These are phyloP conservation scores for Aspergillus pseudonomiae DNA, from an alignment of 2,329 filamentous ascomycete species.

Conservation along the genomic window DNA sequence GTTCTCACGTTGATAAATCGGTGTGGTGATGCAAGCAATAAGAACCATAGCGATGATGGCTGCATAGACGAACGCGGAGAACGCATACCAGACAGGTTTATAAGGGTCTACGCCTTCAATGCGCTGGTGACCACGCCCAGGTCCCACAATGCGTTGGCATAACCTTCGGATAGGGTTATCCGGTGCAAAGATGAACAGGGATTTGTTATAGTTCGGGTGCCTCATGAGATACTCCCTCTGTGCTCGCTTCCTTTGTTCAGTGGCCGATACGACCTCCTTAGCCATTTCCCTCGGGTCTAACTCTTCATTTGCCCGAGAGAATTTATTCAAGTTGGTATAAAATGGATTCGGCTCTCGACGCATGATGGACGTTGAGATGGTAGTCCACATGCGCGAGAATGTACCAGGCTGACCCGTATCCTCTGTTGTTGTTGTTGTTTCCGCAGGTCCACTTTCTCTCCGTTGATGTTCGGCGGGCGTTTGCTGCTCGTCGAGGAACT, in stretches of 20 bases:
- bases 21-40: conserved; percentile 90
- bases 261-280: conserved; percentile 82
- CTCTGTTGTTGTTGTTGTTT: conserved; percentile 32
- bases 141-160: conserved; percentile 89
- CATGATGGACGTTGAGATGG: conserved; percentile 58
- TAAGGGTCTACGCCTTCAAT: conserved; percentile 90
- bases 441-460: conserved; percentile 32
- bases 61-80: conserved; percentile 91
- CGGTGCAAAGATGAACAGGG: conserved; percentile 83
- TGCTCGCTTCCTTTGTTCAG: conserved; percentile 78
- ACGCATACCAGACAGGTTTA: conserved; percentile 85
- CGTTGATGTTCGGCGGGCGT: conserved; percentile 31
- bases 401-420: conserved; percentile 59
- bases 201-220: conserved; percentile 89
- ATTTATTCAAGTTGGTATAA: conserved; percentile 74
- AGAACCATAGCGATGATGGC: conserved; percentile 98
- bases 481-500: conserved; percentile 82
- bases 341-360: conserved; percentile 89
- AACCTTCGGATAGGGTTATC: conserved; percentile 75
- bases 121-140: conserved; percentile 81
- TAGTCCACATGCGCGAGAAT: conserved; percentile 65
- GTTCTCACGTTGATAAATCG: conserved; percentile 89
- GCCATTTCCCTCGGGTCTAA: conserved; percentile 87
- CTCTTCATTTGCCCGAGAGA: conserved; percentile 71
- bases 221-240: conserved; percentile 87